A percentile compares a stretch with the other conserved stretches of the same genome.
Conservation (phyloP, 2,329 filamentous ascomycete species). For the Penicillium sp. region DNA sequence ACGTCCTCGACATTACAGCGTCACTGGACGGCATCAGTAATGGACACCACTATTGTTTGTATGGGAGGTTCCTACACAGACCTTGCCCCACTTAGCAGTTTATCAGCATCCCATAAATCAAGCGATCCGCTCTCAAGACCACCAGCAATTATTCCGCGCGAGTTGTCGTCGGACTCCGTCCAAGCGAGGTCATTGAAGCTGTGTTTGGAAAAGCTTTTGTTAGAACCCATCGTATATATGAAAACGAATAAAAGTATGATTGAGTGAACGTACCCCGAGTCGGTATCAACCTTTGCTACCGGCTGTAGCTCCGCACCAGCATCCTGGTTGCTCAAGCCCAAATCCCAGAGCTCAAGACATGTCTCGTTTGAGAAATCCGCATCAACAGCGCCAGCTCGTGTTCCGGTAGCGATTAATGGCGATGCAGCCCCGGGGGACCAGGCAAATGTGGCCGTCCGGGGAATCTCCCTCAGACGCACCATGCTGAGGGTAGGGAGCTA, state of each 20-base stretch:
- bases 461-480: slow-evolving; percentile 96
- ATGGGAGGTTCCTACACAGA: slow-evolving; percentile 34
- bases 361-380: slow-evolving; percentile 98
- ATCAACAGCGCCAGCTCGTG: slow-evolving; percentile 91
- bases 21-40: slow-evolving; percentile 54
- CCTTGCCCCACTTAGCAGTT: slow-evolving; percentile 60
- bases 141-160: slow-evolving; percentile 89
- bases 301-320: slow-evolving; percentile 85
- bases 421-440: slow-evolving; percentile 84
- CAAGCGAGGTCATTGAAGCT: slow-evolving; percentile 98
- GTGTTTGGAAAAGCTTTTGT: slow-evolving; percentile 24
- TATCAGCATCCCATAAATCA: slow-evolving; percentile 89
- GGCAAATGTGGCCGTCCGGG: slow-evolving; percentile 93
- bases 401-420: slow-evolving; percentile 89
- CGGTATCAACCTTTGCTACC: slow-evolving; percentile 79
- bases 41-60: background rate
- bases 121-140: slow-evolving; percentile 93
- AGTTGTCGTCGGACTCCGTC: slow-evolving; percentile 79
- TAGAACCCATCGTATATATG: slow-evolving; percentile 20
- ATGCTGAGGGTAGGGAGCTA: slow-evolving; percentile 58
- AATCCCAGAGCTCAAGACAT: slow-evolving; percentile 94
- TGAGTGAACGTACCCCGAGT: slow-evolving; percentile 72
- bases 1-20: slow-evolving; percentile 82
- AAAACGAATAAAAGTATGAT: background rate
- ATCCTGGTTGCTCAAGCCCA: slow-evolving; percentile 77